Evolutionary conservation across 164 flowering plant species (phyloP).

Genomic region (Berberis vulgaris): DNA sequence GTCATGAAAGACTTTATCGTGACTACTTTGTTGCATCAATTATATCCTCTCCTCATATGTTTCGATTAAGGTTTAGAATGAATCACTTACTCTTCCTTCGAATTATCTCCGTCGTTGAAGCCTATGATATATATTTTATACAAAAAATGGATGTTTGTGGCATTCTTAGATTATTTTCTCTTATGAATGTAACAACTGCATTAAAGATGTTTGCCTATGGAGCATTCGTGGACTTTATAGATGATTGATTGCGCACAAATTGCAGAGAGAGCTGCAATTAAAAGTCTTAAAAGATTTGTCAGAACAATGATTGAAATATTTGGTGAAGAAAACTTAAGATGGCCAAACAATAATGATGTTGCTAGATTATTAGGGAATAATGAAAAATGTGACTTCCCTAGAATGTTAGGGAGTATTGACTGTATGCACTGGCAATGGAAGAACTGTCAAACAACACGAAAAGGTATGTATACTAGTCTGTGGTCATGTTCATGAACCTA

Average conservation of each 20-base stretch:
- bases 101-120: not conserved
- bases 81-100: not conserved
- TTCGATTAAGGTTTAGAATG: not conserved
- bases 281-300: not conserved
- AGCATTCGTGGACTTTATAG: not conserved
- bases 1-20: no score
- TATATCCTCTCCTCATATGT: not conserved
- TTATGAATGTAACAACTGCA: not conserved
- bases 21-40: no score
- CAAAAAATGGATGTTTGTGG: not conserved
- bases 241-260: not conserved
- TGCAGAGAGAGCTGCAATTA: not conserved
- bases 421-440: conserved; percentile 7
- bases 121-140: not conserved
- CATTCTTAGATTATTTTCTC: not conserved
- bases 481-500: not conserved
- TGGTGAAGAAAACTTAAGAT: not conserved
- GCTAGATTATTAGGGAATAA: not conserved
- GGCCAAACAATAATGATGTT: not conserved
- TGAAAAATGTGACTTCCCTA: not conserved
- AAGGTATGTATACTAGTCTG: not conserved
- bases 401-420: conserved; percentile 2
- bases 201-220: not conserved
- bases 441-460: not conserved
- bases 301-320: not conserved